A percentile compares a stretch with the other conserved stretches of the same genome.
phyloP scores from a whole-genome alignment of 352 stramenopile species.

The Globisporangium camurandrum region DNA sequence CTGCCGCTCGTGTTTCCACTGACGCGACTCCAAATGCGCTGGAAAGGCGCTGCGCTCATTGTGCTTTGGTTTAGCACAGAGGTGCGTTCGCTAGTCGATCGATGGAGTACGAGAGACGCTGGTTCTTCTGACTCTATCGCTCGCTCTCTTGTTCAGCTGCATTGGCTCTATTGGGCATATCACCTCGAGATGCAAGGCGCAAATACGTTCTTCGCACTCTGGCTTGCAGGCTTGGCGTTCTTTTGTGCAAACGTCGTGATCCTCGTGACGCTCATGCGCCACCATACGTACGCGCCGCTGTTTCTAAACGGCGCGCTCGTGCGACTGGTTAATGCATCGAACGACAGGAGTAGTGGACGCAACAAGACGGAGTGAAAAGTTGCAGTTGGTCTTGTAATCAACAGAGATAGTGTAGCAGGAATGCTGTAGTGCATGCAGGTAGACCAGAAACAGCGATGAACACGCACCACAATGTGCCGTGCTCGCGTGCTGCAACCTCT shows the following conservation, averaged over 20 bases:
- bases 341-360: background rate
- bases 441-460: too few relatives aligned
- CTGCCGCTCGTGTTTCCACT: constrained; percentile 83
- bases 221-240: constrained; percentile 83
- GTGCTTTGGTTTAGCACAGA: constrained; percentile 66
- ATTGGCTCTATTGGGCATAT: constrained; percentile 89
- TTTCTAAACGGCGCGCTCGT: constrained; percentile 43
- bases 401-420: constrained; percentile 1
- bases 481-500: too few relatives aligned
- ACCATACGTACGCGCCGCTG: constrained; percentile 53
- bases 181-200: constrained; percentile 86
- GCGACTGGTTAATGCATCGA: constrained; percentile 20
- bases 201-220: constrained; percentile 87
- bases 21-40: constrained; percentile 50
- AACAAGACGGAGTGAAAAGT: constrained; percentile 3
- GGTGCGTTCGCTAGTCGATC: too few relatives aligned
- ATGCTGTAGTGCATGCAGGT: background rate
- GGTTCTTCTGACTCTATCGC: background rate
- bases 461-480: too few relatives aligned
- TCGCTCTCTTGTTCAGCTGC: constrained; percentile 25
- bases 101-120: too few relatives aligned
- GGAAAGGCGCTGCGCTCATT: constrained; percentile 62
- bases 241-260: constrained; percentile 84
- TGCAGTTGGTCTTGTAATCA: too few relatives aligned
- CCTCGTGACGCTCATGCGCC: constrained; percentile 60